Evolutionary conservation across 2,329 filamentous ascomycete genomes (phyloP), one percentile per base, ranked within the genome.

Genomic region (Bisporella sp.): DNA sequence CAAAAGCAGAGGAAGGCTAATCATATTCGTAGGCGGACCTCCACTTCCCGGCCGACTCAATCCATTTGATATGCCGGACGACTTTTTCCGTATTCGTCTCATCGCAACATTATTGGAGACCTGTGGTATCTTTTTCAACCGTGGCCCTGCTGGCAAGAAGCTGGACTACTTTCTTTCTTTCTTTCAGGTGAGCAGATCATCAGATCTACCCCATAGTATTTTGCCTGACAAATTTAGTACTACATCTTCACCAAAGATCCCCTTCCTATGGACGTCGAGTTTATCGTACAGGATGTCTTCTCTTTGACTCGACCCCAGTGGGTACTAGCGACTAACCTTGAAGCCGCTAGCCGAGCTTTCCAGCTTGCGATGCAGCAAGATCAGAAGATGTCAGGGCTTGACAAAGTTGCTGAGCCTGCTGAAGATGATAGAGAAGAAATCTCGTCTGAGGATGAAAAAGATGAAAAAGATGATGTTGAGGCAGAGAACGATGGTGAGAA

Each of bases 131-230:
- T 99, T 92, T 71, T 99, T 96, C 62, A 93, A 93, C 67, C 86
- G 92, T 61, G 93, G 95, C 6, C 83, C 86, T 41, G 88, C 91
- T 1, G 95, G 91, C 68, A 97, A 97, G 75, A 99, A 97, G 70
- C 78, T 99, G 7, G 93, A 99, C 64, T 97, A 96, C 68, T 99
- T 97, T 69, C 74, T 99, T 54, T 92, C 87, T 0, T 97, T 97
- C 69, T 89, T 99, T 62, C 91, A 95, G 74, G 82, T 85, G 54
- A 50, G 48, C 32, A 45, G 5, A 21, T 31, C 37, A 5, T 65
- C 13, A 29, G 21, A 37, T 30, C 8, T 29, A 46, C 47, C 31
- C 29, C 7, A 9, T 43, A n/a, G 29, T 43, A 44, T 41, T 56
- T 62, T 44, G 60, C 54, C 50, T 44, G 53, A 42, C n/a, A 45